Evolutionary conservation across 129 eudicot genomes (phyloP).

Genomic region (Lonicera japonica): DNA sequence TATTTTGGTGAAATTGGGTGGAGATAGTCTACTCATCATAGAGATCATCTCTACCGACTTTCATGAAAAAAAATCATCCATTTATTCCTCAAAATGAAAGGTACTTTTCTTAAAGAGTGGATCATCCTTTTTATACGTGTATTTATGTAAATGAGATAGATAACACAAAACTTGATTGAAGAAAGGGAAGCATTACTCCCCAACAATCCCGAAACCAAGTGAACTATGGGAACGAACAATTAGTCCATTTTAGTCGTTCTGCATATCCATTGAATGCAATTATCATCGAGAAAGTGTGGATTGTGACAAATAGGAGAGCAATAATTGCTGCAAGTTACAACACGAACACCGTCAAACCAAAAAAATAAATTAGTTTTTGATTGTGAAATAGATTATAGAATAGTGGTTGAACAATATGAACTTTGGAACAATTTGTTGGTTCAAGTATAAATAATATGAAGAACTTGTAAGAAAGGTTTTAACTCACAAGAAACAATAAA

Average conservation of each 20-base stretch:
- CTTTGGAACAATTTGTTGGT: not conserved
- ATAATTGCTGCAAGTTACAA: constrained; percentile 57
- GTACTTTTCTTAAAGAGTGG: too few relatives aligned
- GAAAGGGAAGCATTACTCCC: constrained; percentile 24
- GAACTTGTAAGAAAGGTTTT: not conserved
- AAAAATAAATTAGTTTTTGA: not conserved
- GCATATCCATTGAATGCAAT: constrained; percentile 93
- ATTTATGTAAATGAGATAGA: not conserved
- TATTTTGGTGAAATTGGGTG: too few relatives aligned
- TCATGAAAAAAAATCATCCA: too few relatives aligned
- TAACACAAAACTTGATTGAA: not conserved
- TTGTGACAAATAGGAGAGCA: constrained; percentile 89
- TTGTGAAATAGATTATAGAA: too few relatives aligned
- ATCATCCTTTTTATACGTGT: too few relatives aligned
- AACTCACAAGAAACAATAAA: constrained; percentile 79
- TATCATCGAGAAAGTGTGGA: constrained; percentile 98
- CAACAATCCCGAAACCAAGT: constrained; percentile 68
- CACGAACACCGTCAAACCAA: too few relatives aligned
- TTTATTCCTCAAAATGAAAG: too few relatives aligned
- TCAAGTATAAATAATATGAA: not conserved
- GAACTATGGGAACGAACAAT: constrained; percentile 66
- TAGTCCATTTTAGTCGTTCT: constrained; percentile 68
- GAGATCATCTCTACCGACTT: too few relatives aligned
- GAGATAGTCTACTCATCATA: too few relatives aligned
- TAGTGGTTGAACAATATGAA: not conserved